phyloP scores from a whole-genome alignment of 1,284 basidiomycete genomes.

The Moesziomyces antarcticus region DNA sequence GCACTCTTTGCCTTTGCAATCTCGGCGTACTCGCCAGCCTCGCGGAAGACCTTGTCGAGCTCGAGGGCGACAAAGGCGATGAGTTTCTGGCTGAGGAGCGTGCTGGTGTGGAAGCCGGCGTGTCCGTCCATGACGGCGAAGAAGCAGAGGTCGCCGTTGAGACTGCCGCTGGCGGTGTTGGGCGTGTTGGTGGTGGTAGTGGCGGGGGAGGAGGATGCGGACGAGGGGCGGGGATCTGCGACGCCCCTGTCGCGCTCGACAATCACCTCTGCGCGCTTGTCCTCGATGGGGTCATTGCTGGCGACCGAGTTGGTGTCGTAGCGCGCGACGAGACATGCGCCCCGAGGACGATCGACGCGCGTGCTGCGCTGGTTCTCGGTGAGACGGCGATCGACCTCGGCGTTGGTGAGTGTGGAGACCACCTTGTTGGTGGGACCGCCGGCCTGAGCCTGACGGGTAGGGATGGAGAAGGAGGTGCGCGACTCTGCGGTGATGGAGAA shows the following conservation, averaged over 20 bases:
- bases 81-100: slow-evolving; percentile 83
- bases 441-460: slow-evolving; percentile 43
- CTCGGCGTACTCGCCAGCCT: slow-evolving; percentile 64
- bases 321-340: slow-evolving; percentile 61
- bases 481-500: slow-evolving; percentile 50
- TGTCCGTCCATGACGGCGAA: slow-evolving; percentile 95
- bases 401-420: slow-evolving; percentile 57
- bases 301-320: slow-evolving; percentile 66
- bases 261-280: slow-evolving; percentile 64
- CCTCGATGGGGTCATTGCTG: slow-evolving; percentile 65
- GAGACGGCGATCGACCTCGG: slow-evolving; percentile 62
- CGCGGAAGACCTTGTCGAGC: slow-evolving; percentile 72
- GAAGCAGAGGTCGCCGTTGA: slow-evolving; percentile 70
- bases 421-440: slow-evolving; percentile 54
- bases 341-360: slow-evolving; percentile 55
- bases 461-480: slow-evolving; percentile 59
- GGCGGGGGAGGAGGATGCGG: slow-evolving; percentile 14
- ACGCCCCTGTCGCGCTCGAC: slow-evolving; percentile 63
- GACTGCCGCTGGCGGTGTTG: slow-evolving; percentile 26
- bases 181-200: slow-evolving; percentile 9
- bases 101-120: slow-evolving; percentile 83
- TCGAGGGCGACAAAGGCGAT: slow-evolving; percentile 87
- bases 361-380: slow-evolving; percentile 61
- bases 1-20: slow-evolving; percentile 63
- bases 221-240: slow-evolving; percentile 23